phyloP scores from a whole-genome alignment of 805 yeast genomes.

The Clavispora fructus region DNA sequence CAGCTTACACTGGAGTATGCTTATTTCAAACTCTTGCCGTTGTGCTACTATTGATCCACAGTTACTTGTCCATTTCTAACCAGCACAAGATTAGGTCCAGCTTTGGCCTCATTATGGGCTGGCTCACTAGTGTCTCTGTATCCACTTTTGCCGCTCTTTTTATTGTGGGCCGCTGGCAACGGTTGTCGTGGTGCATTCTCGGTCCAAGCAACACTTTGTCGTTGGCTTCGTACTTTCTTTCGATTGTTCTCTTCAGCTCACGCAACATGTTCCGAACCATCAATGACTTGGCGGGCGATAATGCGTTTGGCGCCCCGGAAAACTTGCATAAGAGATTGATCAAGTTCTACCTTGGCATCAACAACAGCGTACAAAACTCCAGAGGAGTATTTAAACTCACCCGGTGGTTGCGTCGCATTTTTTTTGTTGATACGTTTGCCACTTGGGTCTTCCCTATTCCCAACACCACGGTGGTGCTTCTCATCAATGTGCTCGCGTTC shows the following conservation, averaged over 20 bases:
- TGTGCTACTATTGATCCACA: constrained; percentile 9
- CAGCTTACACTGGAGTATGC: constrained; percentile 1
- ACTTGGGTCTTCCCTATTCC: constrained; percentile 16
- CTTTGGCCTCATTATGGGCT: constrained; percentile 32
- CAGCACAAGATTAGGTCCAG: constrained; percentile 30
- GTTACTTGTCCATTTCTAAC: constrained; percentile 29
- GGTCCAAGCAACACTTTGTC: constrained; percentile 25
- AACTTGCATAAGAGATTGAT: constrained; percentile 23
- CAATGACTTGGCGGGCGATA: constrained; percentile 23
- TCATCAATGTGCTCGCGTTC: constrained; percentile 16
- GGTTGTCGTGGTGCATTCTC: constrained; percentile 21
- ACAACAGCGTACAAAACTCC: constrained; percentile 13
- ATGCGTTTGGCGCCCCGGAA: constrained; percentile 13
- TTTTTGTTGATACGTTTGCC: constrained; percentile 6
- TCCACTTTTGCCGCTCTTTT: constrained; percentile 25
- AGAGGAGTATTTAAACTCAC: constrained; percentile 10
- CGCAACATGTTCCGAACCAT: constrained; percentile 25
- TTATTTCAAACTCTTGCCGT: constrained; percentile 7
- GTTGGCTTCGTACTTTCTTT: constrained; percentile 17
- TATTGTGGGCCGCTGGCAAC: constrained; percentile 14
- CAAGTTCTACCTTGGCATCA: constrained; percentile 25
- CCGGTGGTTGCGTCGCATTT: constrained; percentile 6
- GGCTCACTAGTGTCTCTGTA: constrained; percentile 25
- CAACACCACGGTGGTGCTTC: constrained; percentile 18
- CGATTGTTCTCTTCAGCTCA: constrained; percentile 25